Evolutionary conservation across 78 protist species (phyloP).

Genomic region (Cavenderia fasciculata): DNA sequence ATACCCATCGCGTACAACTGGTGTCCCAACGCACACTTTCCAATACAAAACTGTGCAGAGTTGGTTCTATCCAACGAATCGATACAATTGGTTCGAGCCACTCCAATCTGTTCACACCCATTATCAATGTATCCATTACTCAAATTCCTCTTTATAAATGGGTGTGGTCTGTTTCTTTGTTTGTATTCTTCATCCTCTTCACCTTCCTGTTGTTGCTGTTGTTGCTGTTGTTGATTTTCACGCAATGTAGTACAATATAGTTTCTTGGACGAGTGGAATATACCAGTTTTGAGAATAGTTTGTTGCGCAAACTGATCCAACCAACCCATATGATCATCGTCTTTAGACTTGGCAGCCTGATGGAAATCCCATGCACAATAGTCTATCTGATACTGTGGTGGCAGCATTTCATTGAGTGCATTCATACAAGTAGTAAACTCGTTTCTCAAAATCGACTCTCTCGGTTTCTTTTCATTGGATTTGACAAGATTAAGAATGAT

Average conservation of each 20-base stretch:
- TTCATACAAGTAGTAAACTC: slow-evolving; percentile 80
- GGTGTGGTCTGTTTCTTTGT: neutral
- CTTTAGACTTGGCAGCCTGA: slow-evolving; percentile 70
- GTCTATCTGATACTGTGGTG: slow-evolving; percentile 47
- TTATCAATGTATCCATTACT: neutral
- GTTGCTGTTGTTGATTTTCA: neutral
- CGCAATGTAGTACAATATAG: slow-evolving; percentile 15
- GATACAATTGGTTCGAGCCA: slow-evolving; percentile 96
- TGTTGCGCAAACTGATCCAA: slow-evolving; percentile 54
- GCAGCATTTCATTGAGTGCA: slow-evolving; percentile 83
- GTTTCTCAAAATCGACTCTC: slow-evolving; percentile 87
- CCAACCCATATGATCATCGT: slow-evolving; percentile 76
- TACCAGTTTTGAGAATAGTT: slow-evolving; percentile 53
- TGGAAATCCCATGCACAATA: slow-evolving; percentile 87
- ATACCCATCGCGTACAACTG: slow-evolving; percentile 90
- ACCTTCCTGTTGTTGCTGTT: neutral
- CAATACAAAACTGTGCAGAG: slow-evolving; percentile 94
- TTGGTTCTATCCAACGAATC: slow-evolving; percentile 99
- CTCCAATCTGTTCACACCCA: slow-evolving; percentile 87
- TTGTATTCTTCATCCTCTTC: slow-evolving; percentile 2
- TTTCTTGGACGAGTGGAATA: slow-evolving; percentile 21
- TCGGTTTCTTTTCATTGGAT: slow-evolving; percentile 90
- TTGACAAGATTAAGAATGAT: slow-evolving; percentile 90
- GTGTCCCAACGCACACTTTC: slow-evolving; percentile 86
- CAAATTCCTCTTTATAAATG: neutral